A percentile compares a stretch with the other conserved stretches of the same genome.
Conservation (phyloP, 2,329 filamentous ascomycete genomes). For the Aspergillus sp. region DNA sequence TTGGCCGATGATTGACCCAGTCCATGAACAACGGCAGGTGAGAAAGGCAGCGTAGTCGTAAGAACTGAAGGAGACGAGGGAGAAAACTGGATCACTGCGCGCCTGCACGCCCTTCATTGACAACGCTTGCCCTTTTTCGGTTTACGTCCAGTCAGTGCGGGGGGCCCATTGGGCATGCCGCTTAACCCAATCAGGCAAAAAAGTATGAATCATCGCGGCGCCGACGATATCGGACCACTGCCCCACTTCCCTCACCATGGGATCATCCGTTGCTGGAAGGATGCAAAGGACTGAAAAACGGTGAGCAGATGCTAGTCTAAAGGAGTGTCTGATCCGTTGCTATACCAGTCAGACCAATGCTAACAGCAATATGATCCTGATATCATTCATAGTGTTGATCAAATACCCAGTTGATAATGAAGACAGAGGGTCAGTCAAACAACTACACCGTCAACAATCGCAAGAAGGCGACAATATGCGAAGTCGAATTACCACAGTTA, state of each 20-base stretch:
- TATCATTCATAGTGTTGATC: no score
- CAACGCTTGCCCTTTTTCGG: neutral
- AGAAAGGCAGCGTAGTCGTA: conserved; percentile 3
- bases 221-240: conserved; percentile 3
- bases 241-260: neutral
- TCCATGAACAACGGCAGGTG: neutral
- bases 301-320: no score
- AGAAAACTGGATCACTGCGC: conserved; percentile 5
- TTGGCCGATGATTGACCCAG: neutral
- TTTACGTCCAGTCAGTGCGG: neutral
- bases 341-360: no score
- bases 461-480: no score
- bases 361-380: no score
- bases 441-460: no score
- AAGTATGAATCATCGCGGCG: conserved; percentile 2
- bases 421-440: no score
- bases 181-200: neutral
- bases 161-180: neutral
- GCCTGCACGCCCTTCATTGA: conserved; percentile 8
- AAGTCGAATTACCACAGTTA: no score
- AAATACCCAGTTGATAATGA: no score
- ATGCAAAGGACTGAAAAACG: no score
- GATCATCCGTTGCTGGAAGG: neutral
- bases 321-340: no score
- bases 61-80: neutral